Evolutionary conservation across 306 rosid species (phyloP), one percentile per base, ranked within the genome.

Genomic region (Citrullus mucosospermus): DNA sequence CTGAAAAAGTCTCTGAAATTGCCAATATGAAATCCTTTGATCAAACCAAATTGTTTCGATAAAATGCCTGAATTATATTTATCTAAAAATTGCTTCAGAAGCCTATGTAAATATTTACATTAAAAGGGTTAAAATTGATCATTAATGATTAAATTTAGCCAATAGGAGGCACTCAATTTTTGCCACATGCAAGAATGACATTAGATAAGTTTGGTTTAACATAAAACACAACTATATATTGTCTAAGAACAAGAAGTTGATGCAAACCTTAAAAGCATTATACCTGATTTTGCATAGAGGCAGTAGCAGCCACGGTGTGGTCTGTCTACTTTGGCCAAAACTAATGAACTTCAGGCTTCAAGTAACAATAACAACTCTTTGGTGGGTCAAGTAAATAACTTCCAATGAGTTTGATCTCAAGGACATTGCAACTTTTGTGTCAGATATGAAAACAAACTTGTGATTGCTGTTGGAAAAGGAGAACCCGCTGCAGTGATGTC

Each of bases 401-500:
- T 51, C 10, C 4, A 80, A 36, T 28, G 10, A 4, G 55, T 80
- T 83, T 22, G 34, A 84, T 76, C 75, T 30, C 74, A 38, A 58
- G 36, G 77, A 63, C 55, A 10, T 74, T 70, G 30, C 41, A 63
- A 9, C 43, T 59, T 81, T 74, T 16, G 76, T 16, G 28, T 34
- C 93, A 92, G 98, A 84, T 90, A 81, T 83, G 86, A 90, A 81
- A 88, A 90, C 75, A 89, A 92, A 76, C 87, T 92, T 63, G 36
- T 89, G 82, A 89, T 94, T 79, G 98, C 97, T 68, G 95, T 82
- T 80, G 98, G 98, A 71, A 94, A 94, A 85, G 97, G 98, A 71
- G 93, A 94, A 51, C 98, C 98, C 87, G 92, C 92, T 63, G 83
- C 86, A 4, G 97, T 94, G 83, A 92, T 94, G 97, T 76, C 90